Evolutionary conservation across 345 rosid species (phyloP).

Genomic region (Crucihimalaya himalaica): DNA sequence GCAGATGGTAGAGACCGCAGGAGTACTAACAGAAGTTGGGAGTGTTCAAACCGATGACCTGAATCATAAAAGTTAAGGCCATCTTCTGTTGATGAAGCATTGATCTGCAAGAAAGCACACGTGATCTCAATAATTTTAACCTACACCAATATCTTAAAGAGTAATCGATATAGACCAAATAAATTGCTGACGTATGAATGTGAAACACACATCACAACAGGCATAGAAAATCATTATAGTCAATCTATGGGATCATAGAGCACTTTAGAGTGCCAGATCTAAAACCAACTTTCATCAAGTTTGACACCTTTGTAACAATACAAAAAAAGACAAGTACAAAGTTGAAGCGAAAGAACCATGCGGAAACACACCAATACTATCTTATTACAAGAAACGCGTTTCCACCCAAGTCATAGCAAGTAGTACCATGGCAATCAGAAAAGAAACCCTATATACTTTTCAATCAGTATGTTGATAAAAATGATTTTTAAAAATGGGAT

Average conservation of each 20-base stretch:
- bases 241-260: slow-evolving; percentile 9
- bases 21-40: slow-evolving; percentile 85
- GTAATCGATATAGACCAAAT: background rate
- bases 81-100: slow-evolving; percentile 92
- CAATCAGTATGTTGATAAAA: background rate
- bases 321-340: slow-evolving; percentile 6
- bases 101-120: slow-evolving; percentile 64
- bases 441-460: slow-evolving; percentile 14
- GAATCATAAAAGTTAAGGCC: slow-evolving; percentile 89
- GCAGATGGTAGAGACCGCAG: slow-evolving; percentile 88
- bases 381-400: background rate
- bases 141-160: slow-evolving; percentile 12
- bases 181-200: slow-evolving; percentile 13
- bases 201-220: slow-evolving; percentile 23
- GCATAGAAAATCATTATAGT: slow-evolving; percentile 1
- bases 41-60: slow-evolving; percentile 93
- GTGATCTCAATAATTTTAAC: background rate
- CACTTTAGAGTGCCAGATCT: background rate
- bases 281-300: slow-evolving; percentile 22
- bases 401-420: slow-evolving; percentile 21
- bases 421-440: slow-evolving; percentile 20
- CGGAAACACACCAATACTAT: slow-evolving; percentile 8
- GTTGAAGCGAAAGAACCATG: slow-evolving; percentile 14
- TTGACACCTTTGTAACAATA: slow-evolving; percentile 11
- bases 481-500: slow-evolving; percentile 2